A percentile compares a stretch with the other conserved stretches of the same genome.
phyloP scores from a whole-genome alignment of 306 rosid species.

The Quercus suber region DNA sequence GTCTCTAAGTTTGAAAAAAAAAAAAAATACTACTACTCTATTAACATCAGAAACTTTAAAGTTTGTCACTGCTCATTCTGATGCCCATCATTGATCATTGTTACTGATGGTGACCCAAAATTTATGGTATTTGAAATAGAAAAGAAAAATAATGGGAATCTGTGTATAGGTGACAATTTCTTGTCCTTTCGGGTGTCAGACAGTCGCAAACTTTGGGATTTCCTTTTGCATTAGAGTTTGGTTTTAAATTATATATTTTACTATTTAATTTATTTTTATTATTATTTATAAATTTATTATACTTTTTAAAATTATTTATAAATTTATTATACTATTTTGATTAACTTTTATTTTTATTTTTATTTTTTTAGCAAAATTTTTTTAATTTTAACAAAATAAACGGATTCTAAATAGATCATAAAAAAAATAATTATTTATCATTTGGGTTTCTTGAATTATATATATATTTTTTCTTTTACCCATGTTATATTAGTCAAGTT shows the following conservation, averaged over 20 bases:
- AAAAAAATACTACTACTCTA: constrained; percentile 30
- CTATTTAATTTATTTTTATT: no score
- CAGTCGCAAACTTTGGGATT: not conserved
- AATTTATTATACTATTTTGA: rapidly evolving
- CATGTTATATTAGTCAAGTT: not conserved
- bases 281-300: rapidly evolving
- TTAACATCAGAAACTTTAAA: constrained; percentile 56
- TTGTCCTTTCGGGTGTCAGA: constrained; percentile 1
- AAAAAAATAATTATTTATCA: not conserved
- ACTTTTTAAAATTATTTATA: no score
- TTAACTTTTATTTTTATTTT: no score
- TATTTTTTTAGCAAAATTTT: rapidly evolving
- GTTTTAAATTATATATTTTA: no score
- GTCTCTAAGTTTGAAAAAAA: constrained; percentile 16
- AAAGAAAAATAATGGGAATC: no score
- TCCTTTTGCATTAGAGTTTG: not conserved
- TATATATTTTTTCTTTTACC: not conserved
- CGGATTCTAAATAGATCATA: rapidly evolving
- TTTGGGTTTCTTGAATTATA: no score
- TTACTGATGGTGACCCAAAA: constrained; percentile 52
- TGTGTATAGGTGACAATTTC: not conserved
- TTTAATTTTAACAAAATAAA: rapidly evolving
- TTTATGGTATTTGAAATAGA: not conserved
- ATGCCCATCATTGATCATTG: constrained; percentile 32
- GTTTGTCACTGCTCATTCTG: constrained; percentile 38